Conservation (phyloP, 805 yeast genomes). For the Blastobotrys attinorum region DNA sequence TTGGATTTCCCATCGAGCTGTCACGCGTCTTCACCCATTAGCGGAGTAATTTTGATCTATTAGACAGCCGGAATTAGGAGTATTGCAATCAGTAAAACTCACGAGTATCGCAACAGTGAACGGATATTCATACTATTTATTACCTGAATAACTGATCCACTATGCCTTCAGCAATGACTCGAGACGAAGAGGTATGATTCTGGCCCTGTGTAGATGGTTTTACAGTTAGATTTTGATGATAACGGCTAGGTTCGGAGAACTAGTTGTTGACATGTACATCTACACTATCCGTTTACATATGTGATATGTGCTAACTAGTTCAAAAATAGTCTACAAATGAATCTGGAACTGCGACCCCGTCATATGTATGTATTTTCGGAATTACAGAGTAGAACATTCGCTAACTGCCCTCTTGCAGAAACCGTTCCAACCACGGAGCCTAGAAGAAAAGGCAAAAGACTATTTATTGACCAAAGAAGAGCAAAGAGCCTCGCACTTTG, state of each 20-base stretch:
- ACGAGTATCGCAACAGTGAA: too few relatives aligned
- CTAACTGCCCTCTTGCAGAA: neutral
- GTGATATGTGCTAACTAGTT: neutral
- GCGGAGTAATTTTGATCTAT: too few relatives aligned
- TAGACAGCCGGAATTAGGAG: too few relatives aligned
- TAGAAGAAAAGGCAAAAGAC: constrained; percentile 11
- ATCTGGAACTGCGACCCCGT: neutral
- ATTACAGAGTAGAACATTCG: neutral
- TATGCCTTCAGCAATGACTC: neutral
- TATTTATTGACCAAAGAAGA: constrained; percentile 14
- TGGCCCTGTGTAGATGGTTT: too few relatives aligned
- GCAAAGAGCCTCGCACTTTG: constrained; percentile 4
- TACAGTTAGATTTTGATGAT: too few relatives aligned
- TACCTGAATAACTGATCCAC: too few relatives aligned
- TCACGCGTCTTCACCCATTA: too few relatives aligned
- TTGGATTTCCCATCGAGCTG: too few relatives aligned
- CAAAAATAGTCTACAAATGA: neutral
- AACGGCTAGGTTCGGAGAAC: too few relatives aligned
- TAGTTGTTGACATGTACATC: too few relatives aligned
- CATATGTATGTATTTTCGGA: neutral
- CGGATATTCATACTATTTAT: too few relatives aligned
- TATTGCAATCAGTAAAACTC: too few relatives aligned
- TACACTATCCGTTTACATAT: neutral
- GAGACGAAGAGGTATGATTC: neutral
- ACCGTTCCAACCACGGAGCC: constrained; percentile 1